Conservation (phyloP, 75 land plant genomes). For the Cryptomeria japonica region DNA sequence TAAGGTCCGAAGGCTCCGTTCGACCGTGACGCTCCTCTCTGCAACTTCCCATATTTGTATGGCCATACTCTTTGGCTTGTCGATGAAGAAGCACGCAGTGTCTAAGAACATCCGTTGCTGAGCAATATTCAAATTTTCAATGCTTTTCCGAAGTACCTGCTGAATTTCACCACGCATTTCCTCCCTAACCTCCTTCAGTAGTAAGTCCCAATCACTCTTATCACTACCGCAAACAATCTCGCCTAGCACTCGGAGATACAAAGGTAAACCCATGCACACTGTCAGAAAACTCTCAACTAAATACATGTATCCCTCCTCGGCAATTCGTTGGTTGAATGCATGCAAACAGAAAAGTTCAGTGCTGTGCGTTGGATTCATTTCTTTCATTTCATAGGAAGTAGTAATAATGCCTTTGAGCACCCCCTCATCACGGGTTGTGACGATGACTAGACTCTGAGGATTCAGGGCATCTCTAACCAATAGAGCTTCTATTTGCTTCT, state of each 20-base stretch:
- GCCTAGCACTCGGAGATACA: background rate
- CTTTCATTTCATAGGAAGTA: background rate
- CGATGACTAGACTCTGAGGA: background rate
- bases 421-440: background rate
- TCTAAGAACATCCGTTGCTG: background rate
- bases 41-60: background rate
- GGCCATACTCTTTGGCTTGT: background rate
- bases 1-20: background rate
- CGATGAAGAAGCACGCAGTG: background rate
- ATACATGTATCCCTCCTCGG: background rate
- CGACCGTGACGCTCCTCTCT: no score
- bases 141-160: background rate
- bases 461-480: background rate
- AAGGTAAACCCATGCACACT: background rate
- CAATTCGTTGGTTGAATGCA: background rate
- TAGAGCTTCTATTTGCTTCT: background rate
- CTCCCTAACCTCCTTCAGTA: no score
- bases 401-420: background rate
- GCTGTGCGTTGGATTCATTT: background rate
- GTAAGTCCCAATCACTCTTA: no score
- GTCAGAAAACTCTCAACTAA: background rate
- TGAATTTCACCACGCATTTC: background rate
- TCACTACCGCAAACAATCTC: background rate
- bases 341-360: background rate
- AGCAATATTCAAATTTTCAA: no score